These are phyloP conservation scores for Sporothrix phasma DNA, from an alignment of 2,329 filamentous ascomycete species.

Conservation along the genomic window DNA sequence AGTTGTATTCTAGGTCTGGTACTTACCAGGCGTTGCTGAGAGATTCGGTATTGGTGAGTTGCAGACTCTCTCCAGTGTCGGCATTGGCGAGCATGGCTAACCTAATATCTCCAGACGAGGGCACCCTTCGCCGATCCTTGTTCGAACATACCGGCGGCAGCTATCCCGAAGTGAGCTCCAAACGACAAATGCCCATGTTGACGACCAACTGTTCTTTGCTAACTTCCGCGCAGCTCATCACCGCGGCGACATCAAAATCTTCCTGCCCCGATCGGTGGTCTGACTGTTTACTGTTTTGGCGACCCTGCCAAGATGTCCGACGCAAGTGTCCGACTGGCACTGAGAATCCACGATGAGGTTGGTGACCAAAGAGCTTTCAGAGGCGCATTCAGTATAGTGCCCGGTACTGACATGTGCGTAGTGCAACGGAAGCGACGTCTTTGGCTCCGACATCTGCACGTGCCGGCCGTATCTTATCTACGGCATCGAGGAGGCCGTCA, in stretches of 20 bases:
- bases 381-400: too few species aligned
- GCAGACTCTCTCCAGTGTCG: too few species aligned
- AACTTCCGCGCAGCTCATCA: slow-evolving; percentile 55
- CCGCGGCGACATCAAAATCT: slow-evolving; percentile 90
- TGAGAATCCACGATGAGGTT: slow-evolving; percentile 67
- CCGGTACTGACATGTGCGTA: background rate
- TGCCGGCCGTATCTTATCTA: slow-evolving; percentile 94
- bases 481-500: slow-evolving; percentile 94
- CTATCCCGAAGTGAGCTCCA: slow-evolving; percentile 62
- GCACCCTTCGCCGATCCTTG: slow-evolving; percentile 69
- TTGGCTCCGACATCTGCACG: slow-evolving; percentile 95
- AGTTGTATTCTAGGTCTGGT: slow-evolving; percentile 49
- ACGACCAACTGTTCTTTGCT: background rate
- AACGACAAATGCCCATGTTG: background rate
- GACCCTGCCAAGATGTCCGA: slow-evolving; percentile 91
- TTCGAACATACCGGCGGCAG: slow-evolving; percentile 95
- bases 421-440: slow-evolving; percentile 96
- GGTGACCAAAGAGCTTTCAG: slow-evolving; percentile 11
- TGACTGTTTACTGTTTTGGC: slow-evolving; percentile 96
- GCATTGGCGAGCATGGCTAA: too few species aligned
- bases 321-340: slow-evolving; percentile 65
- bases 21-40: slow-evolving; percentile 77
- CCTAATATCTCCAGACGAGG: slow-evolving; percentile 57
- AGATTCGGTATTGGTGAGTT: slow-evolving; percentile 72
- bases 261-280: slow-evolving; percentile 88